These are phyloP conservation scores for Lyophyllum decastes DNA, from an alignment of 768 basidiomycete species.

Conservation along the genomic window DNA sequence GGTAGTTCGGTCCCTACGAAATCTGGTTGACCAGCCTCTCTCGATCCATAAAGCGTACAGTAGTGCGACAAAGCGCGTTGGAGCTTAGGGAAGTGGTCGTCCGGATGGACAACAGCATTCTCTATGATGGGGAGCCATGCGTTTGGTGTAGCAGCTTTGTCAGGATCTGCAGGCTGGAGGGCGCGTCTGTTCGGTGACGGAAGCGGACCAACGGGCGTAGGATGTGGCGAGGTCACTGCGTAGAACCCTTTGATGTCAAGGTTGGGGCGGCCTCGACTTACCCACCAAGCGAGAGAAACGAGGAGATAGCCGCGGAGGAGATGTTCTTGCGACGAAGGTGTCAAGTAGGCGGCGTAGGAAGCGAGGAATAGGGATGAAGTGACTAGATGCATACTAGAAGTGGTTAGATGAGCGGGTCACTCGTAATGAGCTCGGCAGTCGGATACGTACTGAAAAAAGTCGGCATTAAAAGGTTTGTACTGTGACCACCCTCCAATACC, in stretches of 20 bases:
- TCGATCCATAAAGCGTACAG: constrained; percentile 21
- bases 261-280: constrained; percentile 56
- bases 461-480: constrained; percentile 21
- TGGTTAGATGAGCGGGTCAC: background rate
- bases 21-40: constrained; percentile 27
- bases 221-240: constrained; percentile 22
- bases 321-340: constrained; percentile 45
- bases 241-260: constrained; percentile 55
- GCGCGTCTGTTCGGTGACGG: constrained; percentile 26
- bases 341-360: constrained; percentile 42
- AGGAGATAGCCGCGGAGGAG: constrained; percentile 63
- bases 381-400: constrained; percentile 64
- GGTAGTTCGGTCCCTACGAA: constrained; percentile 35
- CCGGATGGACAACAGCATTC: constrained; percentile 55
- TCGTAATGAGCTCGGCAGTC: background rate
- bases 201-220: constrained; percentile 17
- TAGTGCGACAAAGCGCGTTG: constrained; percentile 39
- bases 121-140: constrained; percentile 62
- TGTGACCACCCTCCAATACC: constrained; percentile 20
- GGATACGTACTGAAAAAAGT: constrained; percentile 23
- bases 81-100: constrained; percentile 48
- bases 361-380: constrained; percentile 67
- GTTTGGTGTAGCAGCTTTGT: constrained; percentile 43
- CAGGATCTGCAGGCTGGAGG: constrained; percentile 28
- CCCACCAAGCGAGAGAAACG: constrained; percentile 51